Conservation (phyloP, 2,329 filamentous ascomycete species). For the Alternaria postmessia region DNA sequence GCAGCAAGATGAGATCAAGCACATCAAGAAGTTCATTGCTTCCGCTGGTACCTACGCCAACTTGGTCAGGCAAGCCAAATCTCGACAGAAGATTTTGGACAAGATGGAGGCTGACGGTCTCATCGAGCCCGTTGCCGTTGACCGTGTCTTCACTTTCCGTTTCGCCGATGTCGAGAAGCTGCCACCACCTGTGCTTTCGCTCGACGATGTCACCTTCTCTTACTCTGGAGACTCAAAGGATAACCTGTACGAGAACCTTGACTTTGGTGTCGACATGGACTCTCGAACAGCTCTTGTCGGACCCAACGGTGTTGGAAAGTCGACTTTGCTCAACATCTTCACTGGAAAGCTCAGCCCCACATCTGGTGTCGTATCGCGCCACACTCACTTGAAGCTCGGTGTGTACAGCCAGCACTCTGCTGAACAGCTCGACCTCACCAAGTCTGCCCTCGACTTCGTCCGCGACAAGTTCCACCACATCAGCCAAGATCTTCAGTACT, state of each 20-base stretch:
- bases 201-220: conserved; percentile 97
- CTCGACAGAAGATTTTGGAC: conserved; percentile 98
- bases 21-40: conserved; percentile 99
- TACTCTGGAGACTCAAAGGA: conserved; percentile 91
- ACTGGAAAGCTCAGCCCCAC: conserved; percentile 92
- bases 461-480: conserved; percentile 90
- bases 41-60: conserved; percentile 99
- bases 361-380: conserved; percentile 80
- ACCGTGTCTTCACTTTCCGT: conserved; percentile 94
- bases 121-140: conserved; percentile 86
- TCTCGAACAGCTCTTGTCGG: conserved; percentile 95
- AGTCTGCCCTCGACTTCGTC: conserved; percentile 96
- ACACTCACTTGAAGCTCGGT: conserved; percentile 98
- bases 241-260: conserved; percentile 94
- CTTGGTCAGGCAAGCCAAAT: conserved; percentile 98
- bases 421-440: conserved; percentile 97
- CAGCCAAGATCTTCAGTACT: conserved; percentile 98
- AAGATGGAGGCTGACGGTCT: conserved; percentile 99
- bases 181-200: conserved; percentile 94
- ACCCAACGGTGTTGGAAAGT: conserved; percentile 99
- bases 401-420: conserved; percentile 98
- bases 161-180: conserved; percentile 99
- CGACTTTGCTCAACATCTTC: conserved; percentile 94
- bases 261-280: conserved; percentile 99
- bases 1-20: conserved; percentile 97